These are phyloP conservation scores for Vitellaria paradoxa DNA, from an alignment of 179 eudicot genomes.

Conservation along the genomic window DNA sequence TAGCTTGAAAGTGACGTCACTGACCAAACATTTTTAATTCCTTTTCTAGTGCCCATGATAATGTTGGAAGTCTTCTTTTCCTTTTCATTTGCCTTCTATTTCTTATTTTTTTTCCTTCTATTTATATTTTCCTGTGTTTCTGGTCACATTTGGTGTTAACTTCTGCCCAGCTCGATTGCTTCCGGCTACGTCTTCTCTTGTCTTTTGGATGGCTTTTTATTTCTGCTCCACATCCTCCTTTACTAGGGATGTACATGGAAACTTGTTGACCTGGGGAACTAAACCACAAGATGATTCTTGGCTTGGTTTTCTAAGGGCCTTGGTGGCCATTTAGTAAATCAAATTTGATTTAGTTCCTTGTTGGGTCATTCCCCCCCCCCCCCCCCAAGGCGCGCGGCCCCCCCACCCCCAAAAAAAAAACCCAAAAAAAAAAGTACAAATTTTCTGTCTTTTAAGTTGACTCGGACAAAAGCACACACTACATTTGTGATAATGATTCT, in stretches of 20 bases:
- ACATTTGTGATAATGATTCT: no score
- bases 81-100: not conserved
- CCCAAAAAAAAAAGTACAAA: no score
- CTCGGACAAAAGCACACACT: no score
- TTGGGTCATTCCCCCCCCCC: not conserved
- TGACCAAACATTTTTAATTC: not conserved
- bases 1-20: not conserved
- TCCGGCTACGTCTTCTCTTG: not conserved
- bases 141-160: not conserved
- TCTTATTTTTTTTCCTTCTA: not conserved
- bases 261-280: not conserved
- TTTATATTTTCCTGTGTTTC: not conserved
- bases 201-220: not conserved
- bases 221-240: not conserved
- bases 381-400: no score
- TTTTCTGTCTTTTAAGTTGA: no score
- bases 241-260: not conserved
- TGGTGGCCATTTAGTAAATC: not conserved
- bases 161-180: not conserved
- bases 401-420: not conserved
- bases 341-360: not conserved
- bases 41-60: not conserved
- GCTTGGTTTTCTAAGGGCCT: not conserved
- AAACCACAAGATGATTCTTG: not conserved
- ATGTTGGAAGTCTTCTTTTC: not conserved